These are phyloP conservation scores for Omphalea diandra DNA, from an alignment of 441 rosid genomes.

Conservation along the genomic window DNA sequence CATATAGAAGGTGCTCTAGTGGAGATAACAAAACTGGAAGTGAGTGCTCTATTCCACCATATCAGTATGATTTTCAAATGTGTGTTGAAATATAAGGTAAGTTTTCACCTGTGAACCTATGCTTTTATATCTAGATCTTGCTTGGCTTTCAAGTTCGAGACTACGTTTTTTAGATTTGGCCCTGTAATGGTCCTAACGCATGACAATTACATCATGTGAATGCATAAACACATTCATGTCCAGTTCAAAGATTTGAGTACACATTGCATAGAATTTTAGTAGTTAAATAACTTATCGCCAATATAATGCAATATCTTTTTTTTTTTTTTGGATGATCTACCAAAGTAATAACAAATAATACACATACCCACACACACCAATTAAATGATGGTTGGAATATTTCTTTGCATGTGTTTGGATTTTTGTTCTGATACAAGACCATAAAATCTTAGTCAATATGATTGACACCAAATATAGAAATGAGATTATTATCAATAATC, in stretches of 20 bases:
- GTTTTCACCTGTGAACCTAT: constrained; percentile 16
- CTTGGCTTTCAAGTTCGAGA: constrained; percentile 11
- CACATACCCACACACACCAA: no score
- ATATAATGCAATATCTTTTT: not conserved
- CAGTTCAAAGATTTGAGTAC: not conserved
- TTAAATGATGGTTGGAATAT: no score
- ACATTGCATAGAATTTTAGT: not conserved
- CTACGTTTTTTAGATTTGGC: constrained; percentile 7
- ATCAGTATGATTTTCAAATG: constrained; percentile 52
- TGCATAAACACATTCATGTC: not conserved
- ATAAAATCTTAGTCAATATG: no score
- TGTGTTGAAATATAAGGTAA: constrained; percentile 88
- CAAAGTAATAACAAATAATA: no score
- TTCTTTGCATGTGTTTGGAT: no score
- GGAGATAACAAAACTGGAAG: constrained; percentile 24
- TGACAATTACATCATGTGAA: not conserved
- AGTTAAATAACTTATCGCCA: not conserved
- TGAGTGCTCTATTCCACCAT: constrained; percentile 46
- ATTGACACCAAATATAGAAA: no score
- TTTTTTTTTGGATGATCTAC: not conserved
- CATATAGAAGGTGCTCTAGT: constrained; percentile 34
- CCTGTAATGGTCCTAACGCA: not conserved
- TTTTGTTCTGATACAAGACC: no score
- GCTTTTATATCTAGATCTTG: not conserved
- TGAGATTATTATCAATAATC: no score